Conservation (phyloP, 2,329 filamentous ascomycete genomes). For the Chaetomium globosum region DNA sequence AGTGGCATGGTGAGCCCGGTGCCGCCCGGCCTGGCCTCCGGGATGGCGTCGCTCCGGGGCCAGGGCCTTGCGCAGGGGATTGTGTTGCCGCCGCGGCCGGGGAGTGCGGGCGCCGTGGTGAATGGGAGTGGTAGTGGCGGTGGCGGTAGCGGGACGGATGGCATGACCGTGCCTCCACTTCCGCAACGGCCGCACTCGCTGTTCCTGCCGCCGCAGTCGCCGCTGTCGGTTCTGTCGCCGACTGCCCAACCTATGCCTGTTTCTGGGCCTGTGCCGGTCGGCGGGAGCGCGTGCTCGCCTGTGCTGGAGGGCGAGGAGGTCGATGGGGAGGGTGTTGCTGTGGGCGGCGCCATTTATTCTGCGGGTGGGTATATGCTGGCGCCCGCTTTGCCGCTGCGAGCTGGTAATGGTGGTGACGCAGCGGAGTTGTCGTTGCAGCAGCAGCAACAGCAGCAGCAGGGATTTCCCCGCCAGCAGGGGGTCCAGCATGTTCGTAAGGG, state of each 20-base stretch:
- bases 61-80: neutral
- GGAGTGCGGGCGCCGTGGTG: slow-evolving; percentile 22
- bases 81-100: slow-evolving; percentile 34
- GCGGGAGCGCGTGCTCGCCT: slow-evolving; percentile 43
- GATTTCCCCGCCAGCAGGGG: slow-evolving; percentile 36
- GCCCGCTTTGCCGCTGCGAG: slow-evolving; percentile 36
- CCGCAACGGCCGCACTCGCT: slow-evolving; percentile 23
- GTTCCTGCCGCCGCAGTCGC: slow-evolving; percentile 24
- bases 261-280: slow-evolving; percentile 23
- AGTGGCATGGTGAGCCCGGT: slow-evolving; percentile 27
- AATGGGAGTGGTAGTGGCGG: neutral
- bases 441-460: neutral
- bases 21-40: neutral
- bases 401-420: slow-evolving; percentile 25
- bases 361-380: slow-evolving; percentile 24
- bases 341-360: neutral
- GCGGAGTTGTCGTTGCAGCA: no score
- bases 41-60: neutral
- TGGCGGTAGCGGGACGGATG: neutral
- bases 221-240: slow-evolving; percentile 30
- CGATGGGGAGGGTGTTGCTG: slow-evolving; percentile 23
- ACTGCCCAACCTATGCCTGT: slow-evolving; percentile 27
- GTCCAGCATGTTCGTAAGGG: slow-evolving; percentile 43
- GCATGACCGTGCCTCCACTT: neutral
- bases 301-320: slow-evolving; percentile 48